These are phyloP conservation scores for Bolboschoenoplectus hybrid DNA, from an alignment of 202 grass and related monocot species.

Conservation along the genomic window DNA sequence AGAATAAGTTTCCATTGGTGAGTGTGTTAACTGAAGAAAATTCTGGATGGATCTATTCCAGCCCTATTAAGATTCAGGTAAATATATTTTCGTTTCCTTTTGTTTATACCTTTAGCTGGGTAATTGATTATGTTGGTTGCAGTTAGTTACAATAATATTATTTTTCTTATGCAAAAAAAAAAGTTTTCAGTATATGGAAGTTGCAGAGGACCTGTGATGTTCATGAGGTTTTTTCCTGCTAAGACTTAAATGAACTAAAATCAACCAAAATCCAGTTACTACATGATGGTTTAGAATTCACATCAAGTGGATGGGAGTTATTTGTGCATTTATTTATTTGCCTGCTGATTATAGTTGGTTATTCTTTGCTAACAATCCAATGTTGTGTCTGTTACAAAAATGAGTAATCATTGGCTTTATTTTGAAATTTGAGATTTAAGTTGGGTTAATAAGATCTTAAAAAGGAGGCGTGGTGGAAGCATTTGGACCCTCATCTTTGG, in stretches of 20 bases:
- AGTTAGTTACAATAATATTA: neutral
- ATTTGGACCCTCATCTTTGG: neutral
- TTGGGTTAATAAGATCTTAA: neutral
- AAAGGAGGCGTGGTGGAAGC: neutral
- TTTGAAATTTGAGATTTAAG: neutral
- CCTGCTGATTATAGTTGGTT: neutral
- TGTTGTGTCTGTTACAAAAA: neutral
- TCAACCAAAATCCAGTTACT: neutral
- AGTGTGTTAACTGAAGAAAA: conserved; percentile 79
- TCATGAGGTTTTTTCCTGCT: conserved; percentile 15
- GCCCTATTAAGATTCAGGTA: conserved; percentile 90
- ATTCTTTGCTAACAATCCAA: neutral
- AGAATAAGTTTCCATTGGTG: conserved; percentile 89
- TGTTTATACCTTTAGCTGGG: neutral
- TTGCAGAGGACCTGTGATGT: neutral
- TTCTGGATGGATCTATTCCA: conserved; percentile 86
- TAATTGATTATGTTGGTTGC: neutral
- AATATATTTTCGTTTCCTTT: conserved; percentile 25
- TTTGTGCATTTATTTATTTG: neutral
- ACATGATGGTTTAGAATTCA: too few species aligned
- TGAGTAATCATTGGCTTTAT: neutral
- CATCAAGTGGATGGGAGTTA: neutral
- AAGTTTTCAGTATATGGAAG: neutral
- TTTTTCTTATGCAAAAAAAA: conserved; percentile 7
- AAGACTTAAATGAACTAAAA: conserved; percentile 22